Evolutionary conservation across 2,329 filamentous ascomycete genomes (phyloP).

Genomic region (Meredithiella fracta): DNA sequence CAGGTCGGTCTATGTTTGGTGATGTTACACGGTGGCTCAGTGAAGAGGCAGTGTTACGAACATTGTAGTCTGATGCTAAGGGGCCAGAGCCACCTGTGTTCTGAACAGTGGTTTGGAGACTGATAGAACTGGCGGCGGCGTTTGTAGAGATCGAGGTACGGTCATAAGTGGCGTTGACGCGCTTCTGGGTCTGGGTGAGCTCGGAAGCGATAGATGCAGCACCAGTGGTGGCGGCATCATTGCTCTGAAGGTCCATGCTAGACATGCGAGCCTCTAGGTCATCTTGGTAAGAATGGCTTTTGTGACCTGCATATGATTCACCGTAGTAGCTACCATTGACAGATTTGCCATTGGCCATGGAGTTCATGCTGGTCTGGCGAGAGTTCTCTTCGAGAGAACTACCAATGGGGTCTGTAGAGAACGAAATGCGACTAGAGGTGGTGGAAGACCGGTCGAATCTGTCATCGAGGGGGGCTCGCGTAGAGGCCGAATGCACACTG

Average conservation of each 20-base stretch:
- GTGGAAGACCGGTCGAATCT: constrained; percentile 13
- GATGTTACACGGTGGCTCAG: constrained; percentile 6
- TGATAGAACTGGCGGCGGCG: constrained; percentile 3
- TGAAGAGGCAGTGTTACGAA: constrained; percentile 7
- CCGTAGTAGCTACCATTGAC: neutral
- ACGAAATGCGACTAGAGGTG: constrained; percentile 6
- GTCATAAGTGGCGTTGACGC: constrained; percentile 5
- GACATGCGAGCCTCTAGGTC: constrained; percentile 13
- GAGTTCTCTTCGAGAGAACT: constrained; percentile 9
- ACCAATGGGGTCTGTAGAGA: constrained; percentile 8
- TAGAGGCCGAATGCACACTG: constrained; percentile 13
- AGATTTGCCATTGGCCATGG: constrained; percentile 6
- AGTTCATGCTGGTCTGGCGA: constrained; percentile 13
- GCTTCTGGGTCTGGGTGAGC: constrained; percentile 8
- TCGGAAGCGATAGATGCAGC: constrained; percentile 7
- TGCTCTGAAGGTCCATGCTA: constrained; percentile 10
- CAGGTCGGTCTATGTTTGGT: constrained; percentile 5
- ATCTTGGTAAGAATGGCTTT: constrained; percentile 5
- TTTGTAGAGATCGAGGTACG: constrained; percentile 3
- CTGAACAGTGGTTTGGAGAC: constrained; percentile 3
- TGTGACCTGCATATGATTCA: neutral
- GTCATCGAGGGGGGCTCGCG: constrained; percentile 11
- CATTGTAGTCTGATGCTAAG: constrained; percentile 1
- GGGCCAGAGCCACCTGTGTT: neutral
- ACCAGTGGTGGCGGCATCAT: constrained; percentile 4